These are phyloP conservation scores for Dendrobium chrysotoxum DNA, from an alignment of 106 monocot genomes.

Conservation along the genomic window DNA sequence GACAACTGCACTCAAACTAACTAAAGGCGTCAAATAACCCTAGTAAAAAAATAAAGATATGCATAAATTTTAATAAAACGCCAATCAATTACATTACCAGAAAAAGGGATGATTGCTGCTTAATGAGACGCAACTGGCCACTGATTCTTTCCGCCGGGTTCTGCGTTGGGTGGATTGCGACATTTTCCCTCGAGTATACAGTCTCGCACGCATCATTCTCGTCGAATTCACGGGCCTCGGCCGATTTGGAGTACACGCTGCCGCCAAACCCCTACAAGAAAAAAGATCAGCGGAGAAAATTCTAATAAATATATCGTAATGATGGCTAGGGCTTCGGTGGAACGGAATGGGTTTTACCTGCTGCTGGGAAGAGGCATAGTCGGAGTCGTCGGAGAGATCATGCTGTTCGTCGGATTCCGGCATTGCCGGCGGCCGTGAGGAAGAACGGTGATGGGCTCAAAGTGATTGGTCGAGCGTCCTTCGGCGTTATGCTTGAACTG, in stretches of 20 bases:
- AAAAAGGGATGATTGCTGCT: slow-evolving; percentile 32
- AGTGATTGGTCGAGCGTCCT: not conserved
- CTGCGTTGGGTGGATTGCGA: slow-evolving; percentile 60
- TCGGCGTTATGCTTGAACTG: no score
- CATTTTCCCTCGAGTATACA: slow-evolving; percentile 51
- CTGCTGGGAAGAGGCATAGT: slow-evolving; percentile 50
- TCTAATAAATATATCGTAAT: not conserved
- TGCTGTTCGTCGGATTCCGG: slow-evolving; percentile 32
- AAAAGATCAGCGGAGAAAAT: not conserved
- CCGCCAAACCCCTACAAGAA: slow-evolving; percentile 14
- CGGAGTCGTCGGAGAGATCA: slow-evolving; percentile 62
- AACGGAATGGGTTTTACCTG: slow-evolving; percentile 20
- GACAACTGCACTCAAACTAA: not conserved
- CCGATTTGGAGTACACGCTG: slow-evolving; percentile 20
- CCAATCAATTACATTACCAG: slow-evolving; percentile 21
- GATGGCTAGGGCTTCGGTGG: not conserved
- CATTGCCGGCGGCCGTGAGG: not conserved
- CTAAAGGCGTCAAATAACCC: not conserved
- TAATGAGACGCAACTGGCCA: slow-evolving; percentile 43
- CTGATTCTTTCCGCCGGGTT: slow-evolving; percentile 44
- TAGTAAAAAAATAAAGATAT: not conserved
- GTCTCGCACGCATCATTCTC: slow-evolving; percentile 18
- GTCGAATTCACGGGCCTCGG: slow-evolving; percentile 8
- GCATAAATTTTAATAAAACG: not conserved
- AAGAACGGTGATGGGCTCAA: not conserved